phyloP scores from a whole-genome alignment of 345 rosid genomes.

The Kandelia obovata region DNA sequence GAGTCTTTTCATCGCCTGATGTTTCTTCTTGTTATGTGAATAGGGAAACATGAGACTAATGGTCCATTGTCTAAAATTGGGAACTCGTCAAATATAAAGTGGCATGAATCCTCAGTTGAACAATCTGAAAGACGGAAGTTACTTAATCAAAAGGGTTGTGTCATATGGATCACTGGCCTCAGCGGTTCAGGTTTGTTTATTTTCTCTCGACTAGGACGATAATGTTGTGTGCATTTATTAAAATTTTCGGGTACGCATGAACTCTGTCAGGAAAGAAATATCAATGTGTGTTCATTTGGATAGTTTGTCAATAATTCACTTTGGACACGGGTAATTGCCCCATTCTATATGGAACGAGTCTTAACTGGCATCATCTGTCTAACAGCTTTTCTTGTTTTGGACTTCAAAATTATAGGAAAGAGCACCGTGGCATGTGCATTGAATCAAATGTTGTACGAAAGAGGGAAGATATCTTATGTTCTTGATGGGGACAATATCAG shows the following conservation, averaged over 20 bases:
- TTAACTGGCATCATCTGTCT: not conserved
- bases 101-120: conserved; percentile 23
- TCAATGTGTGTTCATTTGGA: not conserved
- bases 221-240: not conserved
- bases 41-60: conserved; percentile 8
- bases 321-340: too few species aligned
- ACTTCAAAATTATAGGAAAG: conserved; percentile 16
- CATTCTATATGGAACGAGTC: too few species aligned
- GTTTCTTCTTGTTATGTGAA: not conserved
- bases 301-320: too few species aligned
- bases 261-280: not conserved
- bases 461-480: conserved; percentile 24
- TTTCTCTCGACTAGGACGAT: not conserved
- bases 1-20: not conserved
- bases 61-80: conserved; percentile 17
- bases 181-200: conserved; percentile 28
- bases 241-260: not conserved
- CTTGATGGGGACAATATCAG: conserved; percentile 34
- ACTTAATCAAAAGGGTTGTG: conserved; percentile 27
- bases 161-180: conserved; percentile 32
- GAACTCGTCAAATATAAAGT: conserved; percentile 27
- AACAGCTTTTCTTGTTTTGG: not conserved
- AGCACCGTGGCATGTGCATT: conserved; percentile 29
- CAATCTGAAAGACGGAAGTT: conserved; percentile 23
- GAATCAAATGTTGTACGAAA: conserved; percentile 25